phyloP scores from a whole-genome alignment of 2,329 filamentous ascomycete genomes.

The Exophiala bonariae region DNA sequence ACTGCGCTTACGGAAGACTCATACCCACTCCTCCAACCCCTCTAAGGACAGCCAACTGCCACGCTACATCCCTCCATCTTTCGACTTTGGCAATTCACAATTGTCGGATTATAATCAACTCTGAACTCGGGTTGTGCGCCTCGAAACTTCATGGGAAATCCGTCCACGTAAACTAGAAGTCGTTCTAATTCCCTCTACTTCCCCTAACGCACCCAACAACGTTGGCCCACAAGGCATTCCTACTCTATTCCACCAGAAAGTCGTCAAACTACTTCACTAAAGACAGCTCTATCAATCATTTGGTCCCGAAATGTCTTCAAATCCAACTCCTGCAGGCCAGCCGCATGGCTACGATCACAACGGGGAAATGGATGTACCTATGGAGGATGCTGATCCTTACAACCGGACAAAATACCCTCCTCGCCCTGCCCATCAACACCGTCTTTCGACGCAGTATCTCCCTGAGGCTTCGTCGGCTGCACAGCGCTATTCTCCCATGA shows the following conservation, averaged over 20 bases:
- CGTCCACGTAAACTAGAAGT: too few relatives aligned
- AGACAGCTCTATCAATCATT: too few relatives aligned
- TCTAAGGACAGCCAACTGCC: slow-evolving; percentile 4
- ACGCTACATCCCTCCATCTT: slow-evolving; percentile 1
- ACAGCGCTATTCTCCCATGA: slow-evolving; percentile 95
- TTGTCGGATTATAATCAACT: neutral
- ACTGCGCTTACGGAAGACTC: slow-evolving; percentile 23
- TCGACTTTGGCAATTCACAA: neutral
- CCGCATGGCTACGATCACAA: slow-evolving; percentile 63
- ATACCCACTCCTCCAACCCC: slow-evolving; percentile 12
- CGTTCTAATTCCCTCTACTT: too few relatives aligned
- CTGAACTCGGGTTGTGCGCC: slow-evolving; percentile 2
- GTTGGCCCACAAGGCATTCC: neutral
- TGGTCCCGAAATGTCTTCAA: slow-evolving; percentile 59
- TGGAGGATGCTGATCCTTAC: slow-evolving; percentile 89
- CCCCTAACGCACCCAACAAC: too few relatives aligned
- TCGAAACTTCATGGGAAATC: neutral
- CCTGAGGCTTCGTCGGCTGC: slow-evolving; percentile 79
- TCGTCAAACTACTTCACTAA: neutral
- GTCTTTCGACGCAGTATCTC: slow-evolving; percentile 69
- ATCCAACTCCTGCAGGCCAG: slow-evolving; percentile 58
- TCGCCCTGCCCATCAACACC: slow-evolving; percentile 74
- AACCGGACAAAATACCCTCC: slow-evolving; percentile 83
- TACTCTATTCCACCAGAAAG: slow-evolving; percentile 10
- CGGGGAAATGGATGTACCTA: slow-evolving; percentile 73